Percentiles rank a stretch among this genome's conserved stretches.
Conservation (phyloP, 768 basidiomycete species). For the Cubamyces lactineus region DNA sequence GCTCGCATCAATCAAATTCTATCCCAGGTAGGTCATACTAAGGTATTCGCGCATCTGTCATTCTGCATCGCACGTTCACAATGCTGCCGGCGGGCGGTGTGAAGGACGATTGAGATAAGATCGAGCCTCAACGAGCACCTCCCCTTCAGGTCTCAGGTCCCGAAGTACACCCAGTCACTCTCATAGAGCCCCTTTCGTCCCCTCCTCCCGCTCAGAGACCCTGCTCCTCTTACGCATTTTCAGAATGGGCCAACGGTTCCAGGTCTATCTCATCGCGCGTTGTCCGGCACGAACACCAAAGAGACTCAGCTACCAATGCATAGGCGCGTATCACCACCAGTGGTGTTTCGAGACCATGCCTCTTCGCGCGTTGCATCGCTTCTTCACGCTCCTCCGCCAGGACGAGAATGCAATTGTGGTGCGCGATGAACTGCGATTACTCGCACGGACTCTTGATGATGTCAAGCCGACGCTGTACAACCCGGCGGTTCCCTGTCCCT, state of each 20-base stretch:
- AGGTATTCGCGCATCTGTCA: too few relatives aligned
- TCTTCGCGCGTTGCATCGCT: not conserved
- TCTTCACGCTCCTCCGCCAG: not conserved
- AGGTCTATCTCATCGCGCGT: slow-evolving; percentile 42
- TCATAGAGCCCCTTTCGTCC: too few relatives aligned
- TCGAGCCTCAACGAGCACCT: too few relatives aligned
- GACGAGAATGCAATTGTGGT: not conserved
- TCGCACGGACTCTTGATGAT: not conserved
- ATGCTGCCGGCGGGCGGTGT: too few relatives aligned
- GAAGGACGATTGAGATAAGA: too few relatives aligned
- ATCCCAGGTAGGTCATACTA: too few relatives aligned
- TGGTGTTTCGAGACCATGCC: not conserved
- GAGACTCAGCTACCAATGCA: slow-evolving; percentile 39
- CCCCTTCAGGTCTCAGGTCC: too few relatives aligned
- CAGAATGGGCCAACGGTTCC: slow-evolving; percentile 44
- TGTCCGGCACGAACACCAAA: slow-evolving; percentile 25
- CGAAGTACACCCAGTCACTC: too few relatives aligned
- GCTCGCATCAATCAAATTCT: too few relatives aligned
- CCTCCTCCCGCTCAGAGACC: too few relatives aligned
- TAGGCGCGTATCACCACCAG: slow-evolving; percentile 41
- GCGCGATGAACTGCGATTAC: not conserved
- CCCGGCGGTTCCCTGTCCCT: not conserved
- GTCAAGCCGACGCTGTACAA: not conserved
- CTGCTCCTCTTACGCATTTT: too few relatives aligned
- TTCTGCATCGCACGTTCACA: too few relatives aligned